phyloP scores from a whole-genome alignment of 73 alveolate species.

The Halteria grandinella region DNA sequence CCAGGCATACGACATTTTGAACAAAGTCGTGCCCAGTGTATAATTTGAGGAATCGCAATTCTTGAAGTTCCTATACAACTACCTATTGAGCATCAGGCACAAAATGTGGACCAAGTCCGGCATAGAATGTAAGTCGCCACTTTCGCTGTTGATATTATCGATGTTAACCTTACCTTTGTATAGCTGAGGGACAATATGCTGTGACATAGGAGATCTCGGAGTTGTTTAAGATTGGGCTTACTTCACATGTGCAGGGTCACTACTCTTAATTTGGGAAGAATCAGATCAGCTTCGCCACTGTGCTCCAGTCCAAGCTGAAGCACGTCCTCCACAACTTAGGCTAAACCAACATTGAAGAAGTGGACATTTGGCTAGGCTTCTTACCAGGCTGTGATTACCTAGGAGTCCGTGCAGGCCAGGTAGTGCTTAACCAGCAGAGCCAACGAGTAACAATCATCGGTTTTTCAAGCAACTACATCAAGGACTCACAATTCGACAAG shows the following conservation, averaged over 20 bases:
- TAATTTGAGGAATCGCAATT: constrained; percentile 43
- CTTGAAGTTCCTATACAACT: constrained; percentile 65
- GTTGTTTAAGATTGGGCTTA: no score
- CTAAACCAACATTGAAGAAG: no score
- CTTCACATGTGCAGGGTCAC: no score
- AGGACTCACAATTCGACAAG: no score
- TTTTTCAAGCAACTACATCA: constrained; percentile 43
- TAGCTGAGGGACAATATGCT: constrained; percentile 21
- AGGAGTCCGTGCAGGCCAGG: constrained; percentile 53
- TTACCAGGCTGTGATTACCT: constrained; percentile 46
- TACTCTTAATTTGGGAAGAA: no score
- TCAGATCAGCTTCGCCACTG: no score
- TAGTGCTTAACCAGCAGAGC: constrained; percentile 22
- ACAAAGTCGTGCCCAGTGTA: constrained; percentile 33
- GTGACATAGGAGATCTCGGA: no score
- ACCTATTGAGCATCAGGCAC: constrained; percentile 56
- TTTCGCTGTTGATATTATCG: no score
- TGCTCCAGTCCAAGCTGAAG: no score
- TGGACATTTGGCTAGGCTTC: constrained; percentile 27
- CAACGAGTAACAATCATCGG: constrained; percentile 52
- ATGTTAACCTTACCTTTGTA: no score
- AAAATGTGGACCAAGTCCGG: constrained; percentile 60
- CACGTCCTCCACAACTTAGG: no score
- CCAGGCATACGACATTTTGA: constrained; percentile 44
- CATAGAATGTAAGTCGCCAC: constrained; percentile 49